Evolutionary conservation across 192 early-diverging fungal species (phyloP).

Genomic region (Mortierella alpina): DNA sequence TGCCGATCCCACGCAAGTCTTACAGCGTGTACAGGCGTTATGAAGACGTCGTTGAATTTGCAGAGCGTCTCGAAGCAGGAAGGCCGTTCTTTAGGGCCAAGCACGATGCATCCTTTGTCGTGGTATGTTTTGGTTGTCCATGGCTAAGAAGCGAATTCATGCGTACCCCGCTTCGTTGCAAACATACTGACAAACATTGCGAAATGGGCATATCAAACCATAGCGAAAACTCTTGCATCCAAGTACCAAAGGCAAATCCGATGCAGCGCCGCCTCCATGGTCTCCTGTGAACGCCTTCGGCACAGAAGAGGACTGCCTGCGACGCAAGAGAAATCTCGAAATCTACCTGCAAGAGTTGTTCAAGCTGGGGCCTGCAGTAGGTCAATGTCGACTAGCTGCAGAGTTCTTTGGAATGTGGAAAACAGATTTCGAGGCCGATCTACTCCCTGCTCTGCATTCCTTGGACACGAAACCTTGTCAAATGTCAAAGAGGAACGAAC

Average conservation of each 20-base stretch:
- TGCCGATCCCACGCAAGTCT: constrained; percentile 5
- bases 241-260: too few species aligned
- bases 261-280: background rate
- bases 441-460: background rate
- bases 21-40: constrained; percentile 16
- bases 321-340: constrained; percentile 6
- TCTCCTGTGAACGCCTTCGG: background rate
- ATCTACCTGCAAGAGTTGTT: constrained; percentile 11
- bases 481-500: background rate
- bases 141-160: background rate
- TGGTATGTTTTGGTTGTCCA: background rate
- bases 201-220: too few species aligned
- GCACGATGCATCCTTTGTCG: background rate
- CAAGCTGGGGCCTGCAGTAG: background rate
- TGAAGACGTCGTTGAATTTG: constrained; percentile 24
- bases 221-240: too few species aligned
- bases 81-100: constrained; percentile 10
- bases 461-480: too few species aligned
- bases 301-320: background rate
- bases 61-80: constrained; percentile 7
- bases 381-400: constrained; percentile 14
- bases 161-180: background rate
- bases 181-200: too few species aligned
- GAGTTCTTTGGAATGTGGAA: constrained; percentile 42
- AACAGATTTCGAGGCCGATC: constrained; percentile 20